Conservation (phyloP, 2,329 filamentous ascomycete genomes). For the Calonectria pseudoreteaudii region DNA sequence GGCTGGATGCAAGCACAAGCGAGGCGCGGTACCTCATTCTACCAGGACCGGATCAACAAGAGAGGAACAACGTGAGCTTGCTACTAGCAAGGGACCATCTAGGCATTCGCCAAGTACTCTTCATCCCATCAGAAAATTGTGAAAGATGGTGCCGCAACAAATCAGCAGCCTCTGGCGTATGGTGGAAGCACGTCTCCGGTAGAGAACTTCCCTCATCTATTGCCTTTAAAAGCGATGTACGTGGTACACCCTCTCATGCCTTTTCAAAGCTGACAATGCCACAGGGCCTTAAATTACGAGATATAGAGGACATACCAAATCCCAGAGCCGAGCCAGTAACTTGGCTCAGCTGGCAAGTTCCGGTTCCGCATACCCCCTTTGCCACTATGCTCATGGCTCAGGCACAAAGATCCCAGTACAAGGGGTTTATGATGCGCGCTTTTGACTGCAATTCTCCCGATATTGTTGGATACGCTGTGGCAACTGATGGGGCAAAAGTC, state of each 20-base stretch:
- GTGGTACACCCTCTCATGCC: not conserved
- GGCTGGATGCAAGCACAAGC: not conserved
- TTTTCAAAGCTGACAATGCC: not conserved
- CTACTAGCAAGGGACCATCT: not conserved
- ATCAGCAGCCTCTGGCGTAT: not conserved
- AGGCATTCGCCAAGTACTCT: not conserved
- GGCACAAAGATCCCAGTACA: not conserved
- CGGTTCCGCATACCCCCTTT: not conserved
- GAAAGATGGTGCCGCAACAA: not conserved
- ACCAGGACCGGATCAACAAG: not conserved
- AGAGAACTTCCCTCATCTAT: not conserved
- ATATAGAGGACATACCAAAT: not conserved
- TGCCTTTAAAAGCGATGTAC: not conserved
- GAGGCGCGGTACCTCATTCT: not conserved
- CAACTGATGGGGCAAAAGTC: not conserved
- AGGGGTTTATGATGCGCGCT: not conserved
- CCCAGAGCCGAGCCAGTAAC: not conserved
- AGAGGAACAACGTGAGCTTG: not conserved
- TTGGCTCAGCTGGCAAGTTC: not conserved
- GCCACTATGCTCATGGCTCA: not conserved
- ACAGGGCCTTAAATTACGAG: not conserved
- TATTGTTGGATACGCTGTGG: not conserved
- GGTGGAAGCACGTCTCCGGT: not conserved
- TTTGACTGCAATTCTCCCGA: not conserved
- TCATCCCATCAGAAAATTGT: not conserved